These are phyloP conservation scores for Stentor coeruleus DNA, from an alignment of 73 alveolate species.

Conservation along the genomic window DNA sequence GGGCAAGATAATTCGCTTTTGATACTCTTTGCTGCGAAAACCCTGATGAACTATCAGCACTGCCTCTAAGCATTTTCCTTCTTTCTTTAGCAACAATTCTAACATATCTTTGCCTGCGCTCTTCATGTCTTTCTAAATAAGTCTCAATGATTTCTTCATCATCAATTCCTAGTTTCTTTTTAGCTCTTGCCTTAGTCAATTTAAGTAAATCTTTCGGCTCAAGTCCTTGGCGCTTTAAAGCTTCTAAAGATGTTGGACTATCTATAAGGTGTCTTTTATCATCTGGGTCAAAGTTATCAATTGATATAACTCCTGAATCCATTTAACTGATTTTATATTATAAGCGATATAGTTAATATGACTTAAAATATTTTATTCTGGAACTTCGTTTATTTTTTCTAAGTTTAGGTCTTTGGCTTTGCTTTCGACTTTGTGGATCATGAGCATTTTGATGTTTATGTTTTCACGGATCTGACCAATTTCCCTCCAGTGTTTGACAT, in stretches of 20 bases:
- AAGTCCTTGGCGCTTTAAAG: conserved; percentile 62
- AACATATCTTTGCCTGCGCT: conserved; percentile 39
- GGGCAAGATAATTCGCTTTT: conserved; percentile 33
- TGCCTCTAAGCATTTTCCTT: conserved; percentile 34
- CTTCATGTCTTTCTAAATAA: conserved; percentile 38
- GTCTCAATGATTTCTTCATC: conserved; percentile 38
- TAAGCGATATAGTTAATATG: no score
- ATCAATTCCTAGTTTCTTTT: conserved; percentile 33
- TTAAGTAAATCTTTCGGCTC: conserved; percentile 59
- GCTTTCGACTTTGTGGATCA: no score
- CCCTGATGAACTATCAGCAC: conserved; percentile 27
- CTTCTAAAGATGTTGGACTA: conserved; percentile 68
- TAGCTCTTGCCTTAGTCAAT: conserved; percentile 35
- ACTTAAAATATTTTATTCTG: no score
- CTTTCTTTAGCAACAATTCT: conserved; percentile 31
- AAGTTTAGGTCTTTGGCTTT: no score
- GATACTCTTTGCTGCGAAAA: conserved; percentile 36
- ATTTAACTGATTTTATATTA: conserved; percentile 10
- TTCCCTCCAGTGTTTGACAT: no score
- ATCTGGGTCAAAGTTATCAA: conserved; percentile 23
- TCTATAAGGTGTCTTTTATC: conserved; percentile 22
- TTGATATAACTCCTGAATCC: conserved; percentile 9
- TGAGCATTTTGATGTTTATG: no score
- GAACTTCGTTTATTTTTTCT: no score
- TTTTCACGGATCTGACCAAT: no score